phyloP scores from a whole-genome alignment of 2,329 filamentous ascomycete species.

The Fusarium pseudocircinatum region DNA sequence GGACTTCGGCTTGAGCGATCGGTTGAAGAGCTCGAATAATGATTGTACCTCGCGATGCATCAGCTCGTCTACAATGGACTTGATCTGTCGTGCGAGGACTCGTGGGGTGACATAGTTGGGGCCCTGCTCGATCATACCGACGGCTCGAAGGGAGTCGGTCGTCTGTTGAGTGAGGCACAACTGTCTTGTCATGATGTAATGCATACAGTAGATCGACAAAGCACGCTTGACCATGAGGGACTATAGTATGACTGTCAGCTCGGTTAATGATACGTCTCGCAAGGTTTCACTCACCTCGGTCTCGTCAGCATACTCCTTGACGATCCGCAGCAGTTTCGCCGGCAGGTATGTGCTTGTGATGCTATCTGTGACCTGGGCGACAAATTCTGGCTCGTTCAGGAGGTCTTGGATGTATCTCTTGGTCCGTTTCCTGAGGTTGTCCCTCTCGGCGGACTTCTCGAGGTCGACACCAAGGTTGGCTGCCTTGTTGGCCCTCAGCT shows the following conservation, averaged over 20 bases:
- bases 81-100: conserved; percentile 66
- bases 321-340: conserved; percentile 56
- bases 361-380: conserved; percentile 61
- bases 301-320: conserved; percentile 58
- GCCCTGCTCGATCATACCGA: conserved; percentile 56
- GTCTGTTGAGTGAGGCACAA: conserved; percentile 60
- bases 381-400: conserved; percentile 57
- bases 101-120: conserved; percentile 60
- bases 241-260: conserved; percentile 40
- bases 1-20: conserved; percentile 64
- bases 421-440: conserved; percentile 57
- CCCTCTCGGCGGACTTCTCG: conserved; percentile 52
- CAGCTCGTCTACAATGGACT: conserved; percentile 65
- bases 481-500: conserved; percentile 54
- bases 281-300: conserved; percentile 51
- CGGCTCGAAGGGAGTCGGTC: conserved; percentile 53
- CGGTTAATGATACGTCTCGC: conserved; percentile 11
- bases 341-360: conserved; percentile 58
- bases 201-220: conserved; percentile 64
- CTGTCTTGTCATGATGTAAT: conserved; percentile 66
- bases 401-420: conserved; percentile 62
- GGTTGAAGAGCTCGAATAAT: conserved; percentile 63
- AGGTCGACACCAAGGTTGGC: conserved; percentile 63
- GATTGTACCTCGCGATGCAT: conserved; percentile 61
- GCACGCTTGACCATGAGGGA: conserved; percentile 63